Evolutionary conservation across 805 yeast species (phyloP), one percentile per base, ranked within the genome.

Genomic region (Scheffersomyces ergatensis): DNA sequence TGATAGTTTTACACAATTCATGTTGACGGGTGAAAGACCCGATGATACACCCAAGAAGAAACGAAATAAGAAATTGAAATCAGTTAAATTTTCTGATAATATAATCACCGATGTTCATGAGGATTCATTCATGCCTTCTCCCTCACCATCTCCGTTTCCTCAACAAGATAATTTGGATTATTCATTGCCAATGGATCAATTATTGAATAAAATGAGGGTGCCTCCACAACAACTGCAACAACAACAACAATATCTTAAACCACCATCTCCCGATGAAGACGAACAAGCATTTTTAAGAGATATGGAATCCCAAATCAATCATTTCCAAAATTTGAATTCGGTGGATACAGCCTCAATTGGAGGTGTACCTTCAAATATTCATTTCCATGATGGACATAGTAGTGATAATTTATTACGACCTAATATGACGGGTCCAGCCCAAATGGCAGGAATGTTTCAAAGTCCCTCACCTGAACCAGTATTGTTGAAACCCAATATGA

Each of bases 1-100:
- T 49, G 96, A 90, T 59, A 79, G 89, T 23, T 90, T 90, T 60
- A 86, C 96, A 14, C 83, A 85, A 47, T 81, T 90, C 53, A 72
- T 89, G 52, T 65, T 90, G 50, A 88, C 96, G 0, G 97, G 97
- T 2, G 79, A 83, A 48, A 65, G 86, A 29, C 88, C 88, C 18
- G 68, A 60, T 13, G 72, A 76, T 39, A 40, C 56, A 46, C 50
- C 61, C 49, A 57, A 58, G 53, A 47, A 61, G 58, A 65, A 58
- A 53, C 65, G 67, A 39, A 72, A 70, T 50, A 65, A 67, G 27
- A 65, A 64, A 43, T 58, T 67, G 20, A 85, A 83, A 55, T 75
- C 78, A 40, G 93, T 86, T 33, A 82, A 83, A 51, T 86, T 86
- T 54, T 77, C 86, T 13, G 90, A 85, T 50, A 79, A 82, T 47